Conservation (phyloP, 139 green algal genomes). For the Monoraphidium neglectum region DNA sequence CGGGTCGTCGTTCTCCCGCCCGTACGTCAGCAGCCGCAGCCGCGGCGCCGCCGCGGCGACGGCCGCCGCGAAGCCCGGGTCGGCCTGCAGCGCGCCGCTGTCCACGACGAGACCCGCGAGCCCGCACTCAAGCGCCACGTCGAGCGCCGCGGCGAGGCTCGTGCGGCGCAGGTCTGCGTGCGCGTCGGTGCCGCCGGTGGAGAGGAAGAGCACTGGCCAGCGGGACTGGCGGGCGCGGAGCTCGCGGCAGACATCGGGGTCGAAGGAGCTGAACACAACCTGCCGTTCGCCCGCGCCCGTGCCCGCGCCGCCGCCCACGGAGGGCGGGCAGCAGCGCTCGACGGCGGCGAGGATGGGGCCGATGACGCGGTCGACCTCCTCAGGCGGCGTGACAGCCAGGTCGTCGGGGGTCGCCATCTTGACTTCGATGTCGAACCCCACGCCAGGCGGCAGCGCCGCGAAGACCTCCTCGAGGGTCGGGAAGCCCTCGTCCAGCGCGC, state of each 20-base stretch:
- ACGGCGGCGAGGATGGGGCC: conserved; percentile 37
- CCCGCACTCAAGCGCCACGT: conserved; percentile 44
- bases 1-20: conserved; percentile 75
- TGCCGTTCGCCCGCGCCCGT: neutral
- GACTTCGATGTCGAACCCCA: conserved; percentile 88
- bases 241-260: conserved; percentile 79
- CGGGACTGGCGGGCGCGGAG: conserved; percentile 41
- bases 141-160: conserved; percentile 65
- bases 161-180: conserved; percentile 74
- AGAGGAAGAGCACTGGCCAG: conserved; percentile 81
- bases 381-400: conserved; percentile 44
- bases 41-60: conserved; percentile 30
- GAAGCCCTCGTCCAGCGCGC: conserved; percentile 68
- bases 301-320: neutral
- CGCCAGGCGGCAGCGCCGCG: conserved; percentile 41
- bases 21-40: conserved; percentile 81
- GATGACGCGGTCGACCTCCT: conserved; percentile 65
- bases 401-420: conserved; percentile 79
- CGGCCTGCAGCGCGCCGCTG: conserved; percentile 37
- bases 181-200: conserved; percentile 51
- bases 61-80: conserved; percentile 32
- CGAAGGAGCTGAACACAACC: conserved; percentile 84
- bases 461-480: conserved; percentile 79
- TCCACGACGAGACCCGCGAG: conserved; percentile 79
- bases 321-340: neutral